phyloP scores from a whole-genome alignment of 192 early-diverging fungal genomes.

The Umbelopsis sp. region DNA sequence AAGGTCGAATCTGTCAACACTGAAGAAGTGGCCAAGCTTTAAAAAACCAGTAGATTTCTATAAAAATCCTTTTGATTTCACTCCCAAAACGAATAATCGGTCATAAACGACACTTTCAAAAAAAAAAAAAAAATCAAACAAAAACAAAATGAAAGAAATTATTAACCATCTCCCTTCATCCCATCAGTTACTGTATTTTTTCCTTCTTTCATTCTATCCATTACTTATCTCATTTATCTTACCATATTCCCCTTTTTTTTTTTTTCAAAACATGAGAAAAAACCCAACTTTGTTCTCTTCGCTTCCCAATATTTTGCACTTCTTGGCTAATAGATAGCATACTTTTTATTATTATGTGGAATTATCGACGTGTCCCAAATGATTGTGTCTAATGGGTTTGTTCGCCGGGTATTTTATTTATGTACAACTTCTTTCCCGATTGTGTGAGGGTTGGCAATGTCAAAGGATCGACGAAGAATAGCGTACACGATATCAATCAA shows the following conservation, averaged over 20 bases:
- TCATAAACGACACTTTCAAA: background rate
- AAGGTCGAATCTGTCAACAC: constrained; percentile 25
- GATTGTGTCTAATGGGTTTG: background rate
- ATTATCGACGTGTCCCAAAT: background rate
- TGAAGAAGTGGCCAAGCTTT: constrained; percentile 1
- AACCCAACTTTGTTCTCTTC: background rate
- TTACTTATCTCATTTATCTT: constrained; percentile 1
- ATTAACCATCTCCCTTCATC: background rate
- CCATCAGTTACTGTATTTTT: constrained; percentile 4
- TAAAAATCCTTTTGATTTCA: background rate
- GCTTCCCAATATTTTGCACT: background rate
- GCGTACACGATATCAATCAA: constrained; percentile 86
- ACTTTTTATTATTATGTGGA: constrained; percentile 5
- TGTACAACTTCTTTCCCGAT: constrained; percentile 52
- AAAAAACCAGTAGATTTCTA: background rate
- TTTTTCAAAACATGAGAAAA: too few species aligned
- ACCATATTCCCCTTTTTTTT: background rate
- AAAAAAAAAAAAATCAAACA: background rate
- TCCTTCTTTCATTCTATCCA: background rate
- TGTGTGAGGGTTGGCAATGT: constrained; percentile 60
- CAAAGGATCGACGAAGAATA: constrained; percentile 77
- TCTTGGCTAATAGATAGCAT: background rate
- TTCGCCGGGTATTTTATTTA: constrained; percentile 17
- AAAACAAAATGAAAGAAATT: background rate
- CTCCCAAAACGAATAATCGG: background rate